These are phyloP conservation scores for Laburnicola sp. DNA, from an alignment of 2,329 filamentous ascomycete species.

Conservation along the genomic window DNA sequence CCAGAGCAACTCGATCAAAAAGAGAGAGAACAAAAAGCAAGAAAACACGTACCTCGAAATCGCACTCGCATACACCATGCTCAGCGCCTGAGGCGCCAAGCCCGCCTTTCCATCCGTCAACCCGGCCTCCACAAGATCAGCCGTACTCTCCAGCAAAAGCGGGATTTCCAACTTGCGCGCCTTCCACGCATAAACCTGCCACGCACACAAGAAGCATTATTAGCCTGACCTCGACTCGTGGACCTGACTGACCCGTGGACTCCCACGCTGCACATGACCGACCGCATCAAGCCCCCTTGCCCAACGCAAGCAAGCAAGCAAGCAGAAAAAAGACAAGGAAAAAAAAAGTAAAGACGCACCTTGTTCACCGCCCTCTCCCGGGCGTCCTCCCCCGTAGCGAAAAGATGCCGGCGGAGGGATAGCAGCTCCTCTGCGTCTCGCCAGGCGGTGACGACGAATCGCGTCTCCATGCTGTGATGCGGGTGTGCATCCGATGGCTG, in stretches of 20 bases:
- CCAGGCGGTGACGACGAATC: conserved; percentile 74
- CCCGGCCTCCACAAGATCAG: conserved; percentile 69
- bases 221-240: no score
- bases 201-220: not conserved
- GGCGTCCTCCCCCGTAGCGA: conserved; percentile 45
- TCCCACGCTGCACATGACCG: no score
- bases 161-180: conserved; percentile 55
- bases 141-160: conserved; percentile 78
- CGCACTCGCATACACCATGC: conserved; percentile 72
- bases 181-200: conserved; percentile 41
- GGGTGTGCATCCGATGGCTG: not conserved
- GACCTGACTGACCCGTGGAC: not conserved
- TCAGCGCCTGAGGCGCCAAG: conserved; percentile 61
- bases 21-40: not conserved
- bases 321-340: no score
- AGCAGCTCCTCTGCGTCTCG: conserved; percentile 68
- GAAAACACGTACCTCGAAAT: conserved; percentile 64
- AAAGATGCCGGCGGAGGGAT: conserved; percentile 66
- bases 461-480: conserved; percentile 4
- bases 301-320: no score
- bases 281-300: no score
- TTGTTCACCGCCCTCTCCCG: conserved; percentile 46
- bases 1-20: not conserved
- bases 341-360: conserved; percentile 27
- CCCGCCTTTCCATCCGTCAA: conserved; percentile 61